Conservation (phyloP, 345 rosid species). For the Lepidium didymum region DNA sequence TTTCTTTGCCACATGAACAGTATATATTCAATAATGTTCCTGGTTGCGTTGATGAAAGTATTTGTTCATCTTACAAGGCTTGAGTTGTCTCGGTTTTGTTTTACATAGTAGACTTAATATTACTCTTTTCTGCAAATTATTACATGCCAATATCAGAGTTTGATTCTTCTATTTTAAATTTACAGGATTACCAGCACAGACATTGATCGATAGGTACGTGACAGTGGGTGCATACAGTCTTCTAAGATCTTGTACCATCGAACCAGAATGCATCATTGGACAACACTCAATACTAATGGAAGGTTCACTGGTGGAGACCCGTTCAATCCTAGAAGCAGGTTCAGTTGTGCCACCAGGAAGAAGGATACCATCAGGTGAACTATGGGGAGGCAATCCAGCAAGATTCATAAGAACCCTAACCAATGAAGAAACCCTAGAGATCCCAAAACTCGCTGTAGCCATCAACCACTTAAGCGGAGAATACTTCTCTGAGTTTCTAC, state of each 20-base stretch:
- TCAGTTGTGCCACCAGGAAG: slow-evolving; percentile 95
- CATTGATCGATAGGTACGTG: slow-evolving; percentile 79
- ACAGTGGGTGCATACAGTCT: slow-evolving; percentile 86
- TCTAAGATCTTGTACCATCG: slow-evolving; percentile 83
- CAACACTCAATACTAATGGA: slow-evolving; percentile 97
- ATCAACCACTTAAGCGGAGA: slow-evolving; percentile 71
- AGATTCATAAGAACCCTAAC: slow-evolving; percentile 75
- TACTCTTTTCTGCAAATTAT: not conserved
- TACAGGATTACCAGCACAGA: slow-evolving; percentile 90
- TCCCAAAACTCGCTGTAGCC: slow-evolving; percentile 94
- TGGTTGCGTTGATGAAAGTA: not conserved
- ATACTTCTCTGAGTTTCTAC: slow-evolving; percentile 79
- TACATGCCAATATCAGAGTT: not conserved
- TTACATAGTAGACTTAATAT: not conserved
- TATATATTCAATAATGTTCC: not conserved
- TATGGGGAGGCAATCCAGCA: slow-evolving; percentile 99
- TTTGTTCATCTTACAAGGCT: not conserved
- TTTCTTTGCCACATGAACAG: not conserved
- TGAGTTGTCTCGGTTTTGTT: not conserved
- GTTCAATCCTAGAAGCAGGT: slow-evolving; percentile 89
- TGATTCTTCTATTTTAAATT: slow-evolving; percentile 6
- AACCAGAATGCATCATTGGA: slow-evolving; percentile 96
- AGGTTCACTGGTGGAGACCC: slow-evolving; percentile 91
- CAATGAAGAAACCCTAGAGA: slow-evolving; percentile 87
- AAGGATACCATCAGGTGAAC: slow-evolving; percentile 91